Percentiles rank a stretch among this genome's conserved stretches.
Evolutionary conservation across 306 rosid genomes (phyloP).

Genomic region (Gynostemma pentaphyllum): DNA sequence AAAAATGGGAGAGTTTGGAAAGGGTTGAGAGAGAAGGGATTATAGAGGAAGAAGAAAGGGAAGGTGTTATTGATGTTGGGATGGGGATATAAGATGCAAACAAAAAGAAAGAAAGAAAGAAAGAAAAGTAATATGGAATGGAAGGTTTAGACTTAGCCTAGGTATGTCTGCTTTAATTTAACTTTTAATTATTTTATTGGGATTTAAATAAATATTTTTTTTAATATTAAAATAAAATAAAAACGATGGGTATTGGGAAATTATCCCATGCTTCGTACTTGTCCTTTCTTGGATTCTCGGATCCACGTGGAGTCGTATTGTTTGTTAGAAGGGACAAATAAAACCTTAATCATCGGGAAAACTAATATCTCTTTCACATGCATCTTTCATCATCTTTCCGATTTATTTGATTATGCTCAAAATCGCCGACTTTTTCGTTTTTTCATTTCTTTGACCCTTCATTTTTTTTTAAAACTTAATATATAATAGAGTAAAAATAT

Average conservation of each 20-base stretch:
- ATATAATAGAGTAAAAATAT: too few relatives aligned
- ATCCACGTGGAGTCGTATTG: constrained; percentile 26
- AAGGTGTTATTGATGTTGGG: constrained; percentile 31
- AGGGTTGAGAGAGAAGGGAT: constrained; percentile 8
- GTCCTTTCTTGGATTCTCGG: constrained; percentile 52
- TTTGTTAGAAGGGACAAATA: neutral
- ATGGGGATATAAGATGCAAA: constrained; percentile 63
- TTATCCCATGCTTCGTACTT: constrained; percentile 74
- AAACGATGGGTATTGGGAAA: constrained; percentile 11
- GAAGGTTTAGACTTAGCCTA: constrained; percentile 18
- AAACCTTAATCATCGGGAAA: neutral
- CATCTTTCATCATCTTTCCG: neutral
- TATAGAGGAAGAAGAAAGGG: constrained; percentile 15
- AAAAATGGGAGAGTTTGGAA: neutral
- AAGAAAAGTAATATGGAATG: constrained; percentile 8
- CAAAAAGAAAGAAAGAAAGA: constrained; percentile 36
- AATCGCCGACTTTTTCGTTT: neutral
- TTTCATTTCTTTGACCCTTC: neutral
- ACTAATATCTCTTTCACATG: neutral
- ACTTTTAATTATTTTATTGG: constrained; percentile 26
- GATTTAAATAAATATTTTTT: constrained; percentile 2
- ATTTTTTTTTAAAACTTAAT: neutral
- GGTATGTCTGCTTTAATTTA: constrained; percentile 8
- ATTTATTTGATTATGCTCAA: constrained; percentile 4
- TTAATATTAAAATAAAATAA: too few relatives aligned